Evolutionary conservation across 176 grass and related monocot genomes (phyloP), one percentile per base, ranked within the genome.

Genomic region (Aegilops tauschii): DNA sequence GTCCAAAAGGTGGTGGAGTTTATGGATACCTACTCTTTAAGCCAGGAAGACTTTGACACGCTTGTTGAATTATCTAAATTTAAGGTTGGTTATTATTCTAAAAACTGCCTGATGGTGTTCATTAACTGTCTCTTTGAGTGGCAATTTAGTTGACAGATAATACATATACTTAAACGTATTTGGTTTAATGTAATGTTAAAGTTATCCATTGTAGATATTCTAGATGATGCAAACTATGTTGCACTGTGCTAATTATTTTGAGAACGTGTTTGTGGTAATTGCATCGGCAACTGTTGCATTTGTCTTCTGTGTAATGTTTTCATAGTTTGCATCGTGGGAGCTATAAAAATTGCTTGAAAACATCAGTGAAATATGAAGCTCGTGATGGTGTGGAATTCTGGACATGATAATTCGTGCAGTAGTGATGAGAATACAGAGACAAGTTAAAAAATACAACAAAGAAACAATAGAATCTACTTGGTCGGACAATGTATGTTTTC

Each of bases 21-120:
- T 82, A 97, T 99, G 97, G 97, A 97, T 58, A 87, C 90, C 27
- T 99, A 99, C 84, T 99, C 94, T 79, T 91, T 99, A 89, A 99
- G 82, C 81, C 94, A 96, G 88, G 97, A 99, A 85, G 97, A 99
- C 34, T 94, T 94, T 56, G 94, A 99, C 74, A 92, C 94, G 7
- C 85, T 97, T 92, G 90, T 99, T 37, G 92, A 99, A 88, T 71
- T 99, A 90, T 96, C 97, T 36, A 99, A 94, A 80, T 95, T 93
- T 85, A 93, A 94, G 97, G 97, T 99, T 67, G 29, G 88, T 64
- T 70, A 21, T 91, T 86, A 66, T 75, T 80, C 36, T 61, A 74
- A 9, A 69, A 62, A 30, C 49, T 62, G 0, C 56, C 65, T 63
- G 29, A 31, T 81, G 37, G 20, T 88, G 31, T 69, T 81, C 69